Base-by-base conservation (phyloP, 2,329 filamentous ascomycete genomes). In the Scorias spongiosa region DNA sequence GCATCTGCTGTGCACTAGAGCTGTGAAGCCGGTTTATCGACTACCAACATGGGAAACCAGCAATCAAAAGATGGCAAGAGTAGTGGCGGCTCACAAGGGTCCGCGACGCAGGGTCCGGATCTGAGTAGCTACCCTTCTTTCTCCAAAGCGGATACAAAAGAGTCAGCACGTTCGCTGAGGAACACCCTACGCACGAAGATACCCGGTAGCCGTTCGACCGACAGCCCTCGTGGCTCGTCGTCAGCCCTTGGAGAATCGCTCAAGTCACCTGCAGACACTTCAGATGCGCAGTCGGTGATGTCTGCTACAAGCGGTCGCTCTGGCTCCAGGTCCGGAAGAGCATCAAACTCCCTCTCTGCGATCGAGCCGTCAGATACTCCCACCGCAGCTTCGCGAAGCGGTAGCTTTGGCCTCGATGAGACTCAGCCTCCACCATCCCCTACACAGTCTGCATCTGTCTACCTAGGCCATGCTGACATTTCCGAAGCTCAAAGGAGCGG, bases 41-140 rank as follows among this genome's bases (percentile, higher is more conserved):
- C 20, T 26, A 26, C 42, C 37, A 65, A 49, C 53, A 88, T 88
- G 83, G 83, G 83, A 60, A 87, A 86, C 64, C 77, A 84, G 65
- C 72, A 71, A 55, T 87, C 83, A 54, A 82, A 76, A 64, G 54
- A 57, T 30, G 66, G 66, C 52, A 64, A 65, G 49, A 64, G 64
- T 50, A 63, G 61, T 46, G 64, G 62, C 46, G 65, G 66, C 46
- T 60, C 56, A 39, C 54, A 60, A 34, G 65, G 65, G 45, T 66
- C 64, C 37, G 61, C 62, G 42, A 60, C 64, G 46, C 66, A 67
- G 46, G 68, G 66, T 50, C 77, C 83, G 32, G 70, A 75, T 48
- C 69, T 95, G 46, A 81, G 86, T 63, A 84, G 85, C 28, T 93
- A 91, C 63, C 89, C 88, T 26, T 94, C 89, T 26, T 89, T 96